These are phyloP conservation scores for Thelonectria rubi DNA, from an alignment of 2,329 filamentous ascomycete genomes.

Conservation along the genomic window DNA sequence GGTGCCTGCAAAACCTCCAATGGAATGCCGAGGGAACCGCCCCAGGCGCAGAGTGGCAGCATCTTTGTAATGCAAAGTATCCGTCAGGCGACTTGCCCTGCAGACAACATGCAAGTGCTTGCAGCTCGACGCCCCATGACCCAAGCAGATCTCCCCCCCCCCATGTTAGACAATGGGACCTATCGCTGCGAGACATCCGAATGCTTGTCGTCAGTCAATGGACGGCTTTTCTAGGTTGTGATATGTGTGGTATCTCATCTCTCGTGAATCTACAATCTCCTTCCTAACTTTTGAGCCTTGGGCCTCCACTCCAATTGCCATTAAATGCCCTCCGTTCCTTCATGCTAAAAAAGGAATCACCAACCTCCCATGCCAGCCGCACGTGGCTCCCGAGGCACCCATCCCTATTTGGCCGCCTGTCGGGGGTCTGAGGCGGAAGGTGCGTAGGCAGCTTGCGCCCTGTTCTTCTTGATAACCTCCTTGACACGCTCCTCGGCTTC, in stretches of 20 bases:
- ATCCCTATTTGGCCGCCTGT: conserved; percentile 45
- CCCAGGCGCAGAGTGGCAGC: background rate
- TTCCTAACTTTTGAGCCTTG: background rate
- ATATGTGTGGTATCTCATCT: conserved; percentile 24
- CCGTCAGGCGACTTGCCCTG: background rate
- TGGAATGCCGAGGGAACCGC: background rate
- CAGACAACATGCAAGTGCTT: conserved; percentile 3
- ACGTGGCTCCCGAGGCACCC: conserved; percentile 23
- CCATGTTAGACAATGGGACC: background rate
- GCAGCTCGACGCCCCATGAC: background rate
- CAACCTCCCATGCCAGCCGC: background rate
- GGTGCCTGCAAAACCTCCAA: background rate
- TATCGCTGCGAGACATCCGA: background rate
- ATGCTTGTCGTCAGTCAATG: background rate
- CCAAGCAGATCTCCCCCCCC: background rate
- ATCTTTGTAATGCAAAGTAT: background rate
- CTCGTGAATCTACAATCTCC: conserved; percentile 16
- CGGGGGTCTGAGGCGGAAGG: conserved; percentile 55
- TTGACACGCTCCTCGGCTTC: conserved; percentile 85
- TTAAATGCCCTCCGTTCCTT: background rate
- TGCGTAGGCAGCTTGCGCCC: conserved; percentile 64
- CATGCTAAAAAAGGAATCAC: background rate
- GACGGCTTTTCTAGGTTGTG: conserved; percentile 8
- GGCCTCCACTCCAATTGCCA: background rate
- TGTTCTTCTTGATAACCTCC: conserved; percentile 77